Conservation (phyloP, 2,329 filamentous ascomycete genomes). For the Neofusicoccum kwambonambiense region DNA sequence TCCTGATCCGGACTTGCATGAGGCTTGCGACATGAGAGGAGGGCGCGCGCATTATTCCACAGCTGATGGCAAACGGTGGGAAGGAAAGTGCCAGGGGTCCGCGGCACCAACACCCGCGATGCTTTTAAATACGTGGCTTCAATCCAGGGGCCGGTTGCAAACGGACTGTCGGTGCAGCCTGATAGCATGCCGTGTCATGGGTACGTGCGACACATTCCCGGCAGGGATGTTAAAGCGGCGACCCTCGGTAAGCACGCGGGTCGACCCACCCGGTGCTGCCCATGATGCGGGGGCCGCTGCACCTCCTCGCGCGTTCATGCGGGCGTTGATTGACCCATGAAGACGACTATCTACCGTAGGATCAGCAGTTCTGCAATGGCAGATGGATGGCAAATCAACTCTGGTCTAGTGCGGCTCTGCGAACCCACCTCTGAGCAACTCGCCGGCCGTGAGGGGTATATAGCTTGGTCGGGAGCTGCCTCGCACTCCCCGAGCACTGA, state of each 20-base stretch:
- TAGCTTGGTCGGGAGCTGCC: not conserved
- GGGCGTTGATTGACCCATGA: not conserved
- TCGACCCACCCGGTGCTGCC: not conserved
- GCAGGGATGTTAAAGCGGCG: not conserved
- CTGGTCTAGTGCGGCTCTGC: conserved; percentile 9
- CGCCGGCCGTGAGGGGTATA: not conserved
- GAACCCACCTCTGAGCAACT: not conserved
- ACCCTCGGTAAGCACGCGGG: not conserved
- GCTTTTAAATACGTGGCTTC: conserved; percentile 2
- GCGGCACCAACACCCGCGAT: not conserved
- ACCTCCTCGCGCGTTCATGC: not conserved
- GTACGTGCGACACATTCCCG: not conserved
- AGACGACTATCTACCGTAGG: not conserved
- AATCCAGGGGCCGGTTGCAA: not conserved
- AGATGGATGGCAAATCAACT: not conserved
- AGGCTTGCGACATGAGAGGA: not conserved
- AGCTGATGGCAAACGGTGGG: not conserved
- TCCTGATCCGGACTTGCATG: not conserved
- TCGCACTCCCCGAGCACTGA: not conserved
- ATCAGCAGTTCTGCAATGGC: not conserved
- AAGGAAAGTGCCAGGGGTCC: not conserved
- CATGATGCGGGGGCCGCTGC: not conserved
- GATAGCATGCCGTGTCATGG: too few relatives aligned
- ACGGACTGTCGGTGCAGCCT: too few relatives aligned
- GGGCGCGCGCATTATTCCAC: not conserved